Base-by-base conservation (phyloP, 163 green algal genomes). In the Scenedesmus sp. region DNA sequence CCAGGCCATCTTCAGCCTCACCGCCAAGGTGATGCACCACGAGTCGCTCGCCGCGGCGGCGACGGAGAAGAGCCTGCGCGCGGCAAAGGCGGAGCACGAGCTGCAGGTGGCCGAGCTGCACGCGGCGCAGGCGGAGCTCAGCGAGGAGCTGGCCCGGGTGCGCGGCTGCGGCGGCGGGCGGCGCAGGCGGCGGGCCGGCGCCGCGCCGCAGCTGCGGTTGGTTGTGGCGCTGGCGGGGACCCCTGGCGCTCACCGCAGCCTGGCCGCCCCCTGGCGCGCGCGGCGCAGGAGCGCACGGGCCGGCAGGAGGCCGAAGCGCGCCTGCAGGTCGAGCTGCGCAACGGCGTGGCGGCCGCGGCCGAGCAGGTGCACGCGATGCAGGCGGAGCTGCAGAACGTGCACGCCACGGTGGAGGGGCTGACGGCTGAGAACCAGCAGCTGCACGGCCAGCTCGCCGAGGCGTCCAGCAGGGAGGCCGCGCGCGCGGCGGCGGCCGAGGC, bases 41-140 rank as follows among this genome's bases (percentile, higher is more conserved):
- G 80, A 87, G 36, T 47, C 34, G 14, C 42, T 88, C 29, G 82
- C 87, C 31, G 60, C 62, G 18, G 54, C 26, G n/a, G 24, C 51
- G 6, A 24, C 34, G 4, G 44, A 72, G 34, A 74, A 70, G 5
- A 54, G 34, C 14, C 10, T 53, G 29, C 51, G 64, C 36, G 29
- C 60, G 56, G 62, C 63, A 6, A 20, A 85, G 69, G 60, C 29
- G 15, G 47, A 78, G 53, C 34, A 73, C 29, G 29, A 51, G 9
- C 28, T 57, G 42, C 13, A 63, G 29, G 34, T 69, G 36, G 54
- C 48, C 6, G 54, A 54, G 50, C 51, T 75, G 34, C 28, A 83
- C n/a, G n/a, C n/a, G n/a, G n/a, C n/a, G n/a, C n/a, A n/a, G 42
- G 60, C n/a, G 39, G 45, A 63, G 56, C n/a, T 81, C n/a, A 50